A percentile compares a stretch with the other conserved stretches of the same genome.
Evolutionary conservation across 345 rosid genomes (phyloP).

Genomic region (Eucalyptus rudis): DNA sequence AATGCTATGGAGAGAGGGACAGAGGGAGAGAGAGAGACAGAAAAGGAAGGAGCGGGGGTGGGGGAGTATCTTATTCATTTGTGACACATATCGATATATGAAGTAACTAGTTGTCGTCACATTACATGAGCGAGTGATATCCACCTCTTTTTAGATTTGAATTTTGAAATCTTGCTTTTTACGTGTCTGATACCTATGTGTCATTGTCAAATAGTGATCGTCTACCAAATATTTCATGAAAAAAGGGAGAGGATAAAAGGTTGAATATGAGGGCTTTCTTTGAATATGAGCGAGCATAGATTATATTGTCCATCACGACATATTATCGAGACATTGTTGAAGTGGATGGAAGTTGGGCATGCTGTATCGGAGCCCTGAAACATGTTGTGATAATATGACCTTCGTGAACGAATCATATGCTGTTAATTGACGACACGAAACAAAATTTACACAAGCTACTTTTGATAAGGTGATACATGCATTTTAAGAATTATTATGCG

Average conservation of each 20-base stretch:
- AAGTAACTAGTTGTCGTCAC: neutral
- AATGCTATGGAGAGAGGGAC: neutral
- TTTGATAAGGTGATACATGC: neutral
- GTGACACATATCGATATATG: too few relatives aligned
- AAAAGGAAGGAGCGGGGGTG: too few relatives aligned
- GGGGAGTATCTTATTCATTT: too few relatives aligned
- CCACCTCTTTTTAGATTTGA: too few relatives aligned
- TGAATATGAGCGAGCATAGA: fast-evolving
- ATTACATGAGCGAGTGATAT: fast-evolving
- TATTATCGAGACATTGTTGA: neutral
- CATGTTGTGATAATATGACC: neutral
- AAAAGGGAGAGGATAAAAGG: neutral
- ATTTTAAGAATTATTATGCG: fast-evolving
- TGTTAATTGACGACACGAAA: fast-evolving
- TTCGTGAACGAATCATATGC: neutral
- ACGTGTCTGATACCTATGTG: neutral
- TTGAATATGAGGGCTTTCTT: neutral
- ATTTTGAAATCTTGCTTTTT: too few relatives aligned
- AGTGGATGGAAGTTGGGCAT: neutral
- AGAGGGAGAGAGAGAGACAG: too few relatives aligned
- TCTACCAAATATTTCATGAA: neutral
- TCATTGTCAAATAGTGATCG: neutral
- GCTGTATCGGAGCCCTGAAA: fast-evolving
- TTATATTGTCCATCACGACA: neutral
- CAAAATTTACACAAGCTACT: neutral